These are phyloP conservation scores for Aspergillus novoparasiticus DNA, from an alignment of 2,329 filamentous ascomycete genomes.

Conservation along the genomic window DNA sequence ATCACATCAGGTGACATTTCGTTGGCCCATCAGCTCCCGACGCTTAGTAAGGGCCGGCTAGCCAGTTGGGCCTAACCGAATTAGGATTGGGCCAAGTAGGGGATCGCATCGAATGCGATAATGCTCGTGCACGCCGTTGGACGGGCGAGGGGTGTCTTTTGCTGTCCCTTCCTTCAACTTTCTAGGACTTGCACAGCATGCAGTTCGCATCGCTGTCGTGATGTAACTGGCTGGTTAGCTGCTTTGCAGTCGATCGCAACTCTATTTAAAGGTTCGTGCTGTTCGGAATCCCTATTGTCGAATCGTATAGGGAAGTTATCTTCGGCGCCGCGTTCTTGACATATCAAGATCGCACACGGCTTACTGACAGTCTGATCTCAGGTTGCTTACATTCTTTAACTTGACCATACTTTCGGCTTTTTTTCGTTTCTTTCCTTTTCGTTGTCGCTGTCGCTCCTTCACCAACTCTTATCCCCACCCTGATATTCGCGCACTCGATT, in stretches of 20 bases:
- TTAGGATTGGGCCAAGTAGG: conserved; percentile 4
- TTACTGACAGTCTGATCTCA: conserved; percentile 13
- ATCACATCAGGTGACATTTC: conserved; percentile 31
- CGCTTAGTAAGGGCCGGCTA: conserved; percentile 22
- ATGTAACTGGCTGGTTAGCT: conserved; percentile 5
- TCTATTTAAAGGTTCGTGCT: conserved; percentile 18
- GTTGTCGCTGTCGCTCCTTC: conserved; percentile 22
- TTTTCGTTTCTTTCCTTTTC: conserved; percentile 6
- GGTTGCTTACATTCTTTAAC: conserved; percentile 24
- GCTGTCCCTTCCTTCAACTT: neutral
- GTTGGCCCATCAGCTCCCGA: conserved; percentile 19
- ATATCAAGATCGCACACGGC: conserved; percentile 2
- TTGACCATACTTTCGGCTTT: conserved; percentile 1
- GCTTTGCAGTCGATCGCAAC: conserved; percentile 3
- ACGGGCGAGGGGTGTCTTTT: neutral
- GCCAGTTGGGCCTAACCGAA: conserved; percentile 20
- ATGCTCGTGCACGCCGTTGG: neutral
- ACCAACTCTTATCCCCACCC: neutral
- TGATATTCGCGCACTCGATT: neutral
- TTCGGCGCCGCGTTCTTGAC: neutral
- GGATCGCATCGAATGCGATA: neutral
- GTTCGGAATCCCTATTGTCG: neutral
- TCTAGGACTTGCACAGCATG: conserved; percentile 4
- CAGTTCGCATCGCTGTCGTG: conserved; percentile 6
- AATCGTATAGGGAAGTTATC: neutral